Evolutionary conservation across 257 asterid species (phyloP).

Genomic region (Thymus quinquecostatus): DNA sequence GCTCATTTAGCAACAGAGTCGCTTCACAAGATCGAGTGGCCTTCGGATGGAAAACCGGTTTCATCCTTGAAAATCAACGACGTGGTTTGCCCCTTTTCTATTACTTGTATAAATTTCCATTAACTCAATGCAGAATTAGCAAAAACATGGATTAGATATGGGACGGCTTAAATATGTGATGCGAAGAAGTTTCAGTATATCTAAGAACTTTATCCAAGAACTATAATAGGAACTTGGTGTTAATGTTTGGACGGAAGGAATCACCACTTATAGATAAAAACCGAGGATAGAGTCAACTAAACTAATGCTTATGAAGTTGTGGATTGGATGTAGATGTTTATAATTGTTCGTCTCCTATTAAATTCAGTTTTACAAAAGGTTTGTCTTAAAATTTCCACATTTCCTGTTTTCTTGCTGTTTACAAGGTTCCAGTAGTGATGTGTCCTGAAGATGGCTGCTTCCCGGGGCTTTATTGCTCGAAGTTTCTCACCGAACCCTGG

Average conservation of each 20-base stretch:
- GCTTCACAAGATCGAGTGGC: constrained; percentile 85
- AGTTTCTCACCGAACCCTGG: constrained; percentile 66
- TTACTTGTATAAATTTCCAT: neutral
- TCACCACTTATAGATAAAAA: too few relatives aligned
- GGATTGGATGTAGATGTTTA: neutral
- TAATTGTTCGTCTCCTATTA: neutral
- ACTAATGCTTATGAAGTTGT: neutral
- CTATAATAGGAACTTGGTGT: neutral
- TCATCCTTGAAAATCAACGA: constrained; percentile 51
- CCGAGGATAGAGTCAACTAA: too few relatives aligned
- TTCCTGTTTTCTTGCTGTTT: constrained; percentile 18
- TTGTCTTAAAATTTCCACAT: neutral
- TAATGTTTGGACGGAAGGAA: neutral
- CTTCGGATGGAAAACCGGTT: constrained; percentile 54
- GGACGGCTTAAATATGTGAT: neutral
- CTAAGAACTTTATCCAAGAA: too few relatives aligned
- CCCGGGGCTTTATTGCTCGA: constrained; percentile 77
- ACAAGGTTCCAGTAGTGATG: constrained; percentile 77
- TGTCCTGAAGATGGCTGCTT: constrained; percentile 78
- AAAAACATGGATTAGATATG: too few relatives aligned
- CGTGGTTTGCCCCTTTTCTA: constrained; percentile 53
- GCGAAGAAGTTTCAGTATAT: neutral
- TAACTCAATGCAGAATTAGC: too few relatives aligned
- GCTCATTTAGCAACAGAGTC: constrained; percentile 84
- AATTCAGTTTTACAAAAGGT: neutral